Conservation (phyloP, 352 stramenopile species). For the Pythium phragmiticola region DNA sequence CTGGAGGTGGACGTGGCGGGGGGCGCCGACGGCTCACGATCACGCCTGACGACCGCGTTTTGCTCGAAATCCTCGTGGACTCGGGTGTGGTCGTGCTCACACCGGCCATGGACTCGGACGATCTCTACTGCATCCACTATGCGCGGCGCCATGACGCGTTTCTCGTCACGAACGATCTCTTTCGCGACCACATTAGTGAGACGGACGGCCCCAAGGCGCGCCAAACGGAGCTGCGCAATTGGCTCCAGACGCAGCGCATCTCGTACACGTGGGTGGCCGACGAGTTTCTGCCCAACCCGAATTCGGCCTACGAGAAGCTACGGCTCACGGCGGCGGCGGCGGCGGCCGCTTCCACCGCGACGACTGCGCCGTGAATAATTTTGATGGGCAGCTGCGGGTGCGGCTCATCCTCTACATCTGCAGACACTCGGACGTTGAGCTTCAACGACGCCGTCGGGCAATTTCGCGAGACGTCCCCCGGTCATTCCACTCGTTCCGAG, state of each 20-base stretch:
- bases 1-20: slow-evolving; percentile 13
- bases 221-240: slow-evolving; percentile 61
- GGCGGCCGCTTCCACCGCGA: neutral
- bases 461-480: neutral
- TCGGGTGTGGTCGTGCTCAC: slow-evolving; percentile 77
- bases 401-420: neutral
- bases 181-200: slow-evolving; percentile 79
- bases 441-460: neutral
- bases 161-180: slow-evolving; percentile 89
- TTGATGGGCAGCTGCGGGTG: neutral
- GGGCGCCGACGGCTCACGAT: slow-evolving; percentile 34
- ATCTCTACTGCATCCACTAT: slow-evolving; percentile 91
- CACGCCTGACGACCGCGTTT: slow-evolving; percentile 66
- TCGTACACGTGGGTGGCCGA: slow-evolving; percentile 87
- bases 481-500: neutral
- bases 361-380: neutral
- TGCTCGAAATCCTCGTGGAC: slow-evolving; percentile 70
- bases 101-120: slow-evolving; percentile 86
- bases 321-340: slow-evolving; percentile 6
- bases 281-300: slow-evolving; percentile 88
- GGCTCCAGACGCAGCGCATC: slow-evolving; percentile 73
- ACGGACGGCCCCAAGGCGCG: slow-evolving; percentile 55
- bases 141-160: slow-evolving; percentile 67
- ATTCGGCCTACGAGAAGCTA: slow-evolving; percentile 55
- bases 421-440: neutral